Percentiles rank a stretch among this genome's conserved stretches.
Conservation (phyloP, 345 rosid genomes). For the Eucalyptus pauciflora region DNA sequence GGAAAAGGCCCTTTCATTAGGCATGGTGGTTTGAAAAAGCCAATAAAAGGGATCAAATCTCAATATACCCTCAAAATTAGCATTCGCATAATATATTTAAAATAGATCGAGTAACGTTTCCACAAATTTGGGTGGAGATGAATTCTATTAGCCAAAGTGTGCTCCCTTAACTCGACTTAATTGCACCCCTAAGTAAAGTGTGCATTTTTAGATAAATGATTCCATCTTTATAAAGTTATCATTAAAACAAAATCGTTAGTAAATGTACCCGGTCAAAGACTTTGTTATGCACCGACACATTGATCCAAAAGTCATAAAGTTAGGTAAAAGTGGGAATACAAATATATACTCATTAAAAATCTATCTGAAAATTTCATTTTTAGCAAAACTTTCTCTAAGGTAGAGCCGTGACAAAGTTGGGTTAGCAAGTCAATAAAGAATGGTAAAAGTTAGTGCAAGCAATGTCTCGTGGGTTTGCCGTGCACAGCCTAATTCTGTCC, state of each 20-base stretch:
- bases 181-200: neutral
- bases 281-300: neutral
- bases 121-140: neutral
- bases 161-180: neutral
- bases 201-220: neutral
- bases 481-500: neutral
- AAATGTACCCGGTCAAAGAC: neutral
- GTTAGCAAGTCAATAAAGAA: neutral
- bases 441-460: no score
- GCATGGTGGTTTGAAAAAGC: neutral
- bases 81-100: accelerated
- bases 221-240: neutral
- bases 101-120: no score
- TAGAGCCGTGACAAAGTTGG: neutral
- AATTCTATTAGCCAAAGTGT: neutral
- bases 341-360: neutral
- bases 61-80: neutral
- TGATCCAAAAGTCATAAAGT: neutral
- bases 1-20: neutral
- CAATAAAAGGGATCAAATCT: neutral
- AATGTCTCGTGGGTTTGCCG: no score
- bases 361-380: neutral
- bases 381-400: neutral
- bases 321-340: neutral
- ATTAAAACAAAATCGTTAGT: neutral